These are phyloP conservation scores for Neopestalotiopsis clavispora DNA, from an alignment of 2,329 filamentous ascomycete species.

Conservation along the genomic window DNA sequence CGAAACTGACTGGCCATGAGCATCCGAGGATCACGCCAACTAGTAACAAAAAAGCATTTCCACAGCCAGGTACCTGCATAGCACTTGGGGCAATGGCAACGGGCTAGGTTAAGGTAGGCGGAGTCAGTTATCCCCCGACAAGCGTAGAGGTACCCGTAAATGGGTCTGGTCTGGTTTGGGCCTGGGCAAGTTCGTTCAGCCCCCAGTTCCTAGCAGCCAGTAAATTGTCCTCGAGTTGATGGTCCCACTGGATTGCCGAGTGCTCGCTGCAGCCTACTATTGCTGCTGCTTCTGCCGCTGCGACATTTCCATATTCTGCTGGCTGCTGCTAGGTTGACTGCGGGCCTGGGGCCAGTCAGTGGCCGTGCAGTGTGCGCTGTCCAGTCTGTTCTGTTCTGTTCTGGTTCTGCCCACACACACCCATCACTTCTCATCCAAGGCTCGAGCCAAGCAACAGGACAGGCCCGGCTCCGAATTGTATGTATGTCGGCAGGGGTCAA, in stretches of 20 bases:
- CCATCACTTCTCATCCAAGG: not conserved
- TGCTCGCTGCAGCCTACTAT: not conserved
- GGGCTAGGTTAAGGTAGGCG: not conserved
- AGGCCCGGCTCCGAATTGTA: not conserved
- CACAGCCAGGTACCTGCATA: not conserved
- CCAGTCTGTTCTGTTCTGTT: not conserved
- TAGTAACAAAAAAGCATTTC: not conserved
- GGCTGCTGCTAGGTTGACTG: not conserved
- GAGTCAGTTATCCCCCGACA: not conserved
- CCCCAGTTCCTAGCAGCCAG: not conserved
- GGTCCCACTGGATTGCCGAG: not conserved
- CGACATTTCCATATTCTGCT: not conserved
- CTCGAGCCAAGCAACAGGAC: not conserved
- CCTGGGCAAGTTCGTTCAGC: not conserved
- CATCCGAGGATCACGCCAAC: not conserved
- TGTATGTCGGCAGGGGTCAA: not conserved
- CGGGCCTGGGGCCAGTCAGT: not conserved
- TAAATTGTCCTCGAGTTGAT: not conserved
- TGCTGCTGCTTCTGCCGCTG: not conserved
- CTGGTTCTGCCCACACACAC: not conserved
- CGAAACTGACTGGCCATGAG: not conserved
- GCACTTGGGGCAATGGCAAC: not conserved
- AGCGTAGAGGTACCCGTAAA: not conserved
- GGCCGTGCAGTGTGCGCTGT: not conserved
- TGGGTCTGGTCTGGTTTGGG: not conserved